Base-by-base conservation (phyloP, 2,329 filamentous ascomycete species). In the Pestalotiopsis sp. region DNA sequence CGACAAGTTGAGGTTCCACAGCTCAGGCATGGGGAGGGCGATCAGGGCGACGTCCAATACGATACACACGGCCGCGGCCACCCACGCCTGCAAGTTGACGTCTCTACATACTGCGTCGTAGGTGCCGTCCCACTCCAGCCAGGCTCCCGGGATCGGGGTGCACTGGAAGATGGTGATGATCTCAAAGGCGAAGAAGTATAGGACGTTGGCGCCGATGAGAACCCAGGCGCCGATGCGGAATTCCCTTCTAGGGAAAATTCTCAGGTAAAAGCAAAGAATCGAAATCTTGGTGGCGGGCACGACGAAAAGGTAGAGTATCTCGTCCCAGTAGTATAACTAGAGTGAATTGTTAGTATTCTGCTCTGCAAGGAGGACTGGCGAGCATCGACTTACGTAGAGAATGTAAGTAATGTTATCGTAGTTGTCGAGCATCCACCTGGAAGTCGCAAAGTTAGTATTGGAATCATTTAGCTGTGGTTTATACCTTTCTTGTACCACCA, bases 221-320 rank as follows among this genome's bases (percentile, higher is more conserved):
- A 41, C 59, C 64, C 69, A 74, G 36, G 39, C 17, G 20, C n/a
- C 62, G 7, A 39, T 14, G 39, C 65, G 59, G 7, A 56, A 56
- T 20, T 58, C 66, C 25, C 67, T 69, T 41, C 31, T 52, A 17
- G 67, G 49, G 39, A 75, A 75, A 60, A 76, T 70, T 9, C 69
- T 69, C n/a, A 73, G 68, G 67, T 76, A 76, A 61, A 75, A 74
- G 17, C 73, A 69, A 7, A 76, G 72, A 59, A 76, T 75, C 20
- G 72, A 75, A 41, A 74, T 71, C 41, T 76, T 76, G 45, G 71
- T 72, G 17, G 74, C 27, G 9, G 64, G 45, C 9, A 66, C 17
- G 17, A 39, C 52, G 20, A 36, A n/a, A 23, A 39, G n/a, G 31
- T 66, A 66, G 13, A 66, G 17, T 14, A 66, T 31, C 23, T 66